Evolutionary conservation across 2,329 filamentous ascomycete species (phyloP).

Genomic region (Ceratocystiopsis brevicomis): DNA sequence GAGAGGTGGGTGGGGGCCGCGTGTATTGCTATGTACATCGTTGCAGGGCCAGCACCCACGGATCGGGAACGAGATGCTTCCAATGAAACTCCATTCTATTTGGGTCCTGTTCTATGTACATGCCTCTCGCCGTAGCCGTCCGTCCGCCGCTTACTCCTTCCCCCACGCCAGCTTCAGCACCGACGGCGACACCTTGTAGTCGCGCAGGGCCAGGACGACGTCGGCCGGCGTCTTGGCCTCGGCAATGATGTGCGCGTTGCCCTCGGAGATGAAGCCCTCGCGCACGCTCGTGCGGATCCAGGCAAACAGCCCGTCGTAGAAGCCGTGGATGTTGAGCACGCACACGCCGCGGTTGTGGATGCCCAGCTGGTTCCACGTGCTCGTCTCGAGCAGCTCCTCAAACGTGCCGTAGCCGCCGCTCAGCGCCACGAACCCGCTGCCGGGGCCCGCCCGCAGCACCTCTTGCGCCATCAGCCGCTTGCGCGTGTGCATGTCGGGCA

Average conservation of each 20-base stretch:
- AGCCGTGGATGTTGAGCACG: constrained; percentile 72
- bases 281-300: constrained; percentile 65
- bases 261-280: constrained; percentile 55
- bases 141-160: constrained; percentile 26
- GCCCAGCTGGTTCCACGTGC: constrained; percentile 90
- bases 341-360: constrained; percentile 71
- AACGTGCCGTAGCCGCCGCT: constrained; percentile 84
- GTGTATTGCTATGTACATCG: too few species aligned
- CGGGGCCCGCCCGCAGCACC: constrained; percentile 62
- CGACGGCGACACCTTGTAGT: constrained; percentile 59
- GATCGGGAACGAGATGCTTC: too few species aligned
- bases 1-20: too few species aligned
- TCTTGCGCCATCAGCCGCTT: constrained; percentile 87
- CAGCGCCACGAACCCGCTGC: constrained; percentile 76
- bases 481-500: constrained; percentile 88
- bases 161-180: constrained; percentile 73
- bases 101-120: too few species aligned
- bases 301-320: constrained; percentile 70
- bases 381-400: constrained; percentile 84
- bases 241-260: constrained; percentile 58
- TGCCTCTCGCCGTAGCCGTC: too few species aligned
- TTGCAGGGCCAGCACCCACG: too few species aligned
- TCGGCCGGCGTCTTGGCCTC: constrained; percentile 56
- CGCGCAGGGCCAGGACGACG: constrained; percentile 47
- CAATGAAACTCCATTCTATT: too few species aligned